Evolutionary conservation across 768 basidiomycete species (phyloP).

Genomic region (Tubosaeta sp.): DNA sequence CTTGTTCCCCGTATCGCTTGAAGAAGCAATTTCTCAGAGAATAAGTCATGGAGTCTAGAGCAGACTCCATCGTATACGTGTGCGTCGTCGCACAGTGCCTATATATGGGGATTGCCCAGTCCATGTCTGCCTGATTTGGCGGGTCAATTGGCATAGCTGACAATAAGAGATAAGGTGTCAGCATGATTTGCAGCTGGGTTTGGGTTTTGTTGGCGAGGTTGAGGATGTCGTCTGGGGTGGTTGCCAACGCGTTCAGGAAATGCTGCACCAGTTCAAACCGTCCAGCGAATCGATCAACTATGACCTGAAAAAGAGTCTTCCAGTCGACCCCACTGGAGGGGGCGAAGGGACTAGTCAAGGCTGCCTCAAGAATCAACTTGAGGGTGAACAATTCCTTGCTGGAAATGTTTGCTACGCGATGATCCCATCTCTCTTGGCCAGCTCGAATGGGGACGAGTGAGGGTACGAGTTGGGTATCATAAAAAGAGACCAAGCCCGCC

Average conservation of each 20-base stretch:
- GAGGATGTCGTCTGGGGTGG: not conserved
- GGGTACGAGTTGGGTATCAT: conserved; percentile 8
- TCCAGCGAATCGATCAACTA: not conserved
- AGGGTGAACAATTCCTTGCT: conserved; percentile 5
- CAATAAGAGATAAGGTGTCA: not conserved
- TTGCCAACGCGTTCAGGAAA: not conserved
- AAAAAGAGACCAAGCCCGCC: conserved; percentile 4
- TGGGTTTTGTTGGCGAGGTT: not conserved
- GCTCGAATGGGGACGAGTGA: conserved; percentile 7
- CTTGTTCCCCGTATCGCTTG: not conserved
- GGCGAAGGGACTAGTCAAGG: not conserved
- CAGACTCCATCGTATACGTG: not conserved
- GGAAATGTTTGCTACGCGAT: conserved; percentile 11
- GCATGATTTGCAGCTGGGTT: not conserved
- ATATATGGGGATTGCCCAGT: not conserved
- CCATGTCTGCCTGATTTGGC: not conserved
- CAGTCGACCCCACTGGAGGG: conserved; percentile 32
- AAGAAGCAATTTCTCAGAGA: not conserved
- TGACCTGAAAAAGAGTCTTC: conserved; percentile 16
- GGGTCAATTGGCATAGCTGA: not conserved
- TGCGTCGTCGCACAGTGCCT: not conserved
- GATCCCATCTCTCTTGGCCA: conserved; percentile 13
- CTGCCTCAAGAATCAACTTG: not conserved
- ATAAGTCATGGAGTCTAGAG: not conserved
- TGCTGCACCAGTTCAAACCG: not conserved